Evolutionary conservation across 2,329 filamentous ascomycete species (phyloP).

Genomic region (Coniochaeta pulveracea): DNA sequence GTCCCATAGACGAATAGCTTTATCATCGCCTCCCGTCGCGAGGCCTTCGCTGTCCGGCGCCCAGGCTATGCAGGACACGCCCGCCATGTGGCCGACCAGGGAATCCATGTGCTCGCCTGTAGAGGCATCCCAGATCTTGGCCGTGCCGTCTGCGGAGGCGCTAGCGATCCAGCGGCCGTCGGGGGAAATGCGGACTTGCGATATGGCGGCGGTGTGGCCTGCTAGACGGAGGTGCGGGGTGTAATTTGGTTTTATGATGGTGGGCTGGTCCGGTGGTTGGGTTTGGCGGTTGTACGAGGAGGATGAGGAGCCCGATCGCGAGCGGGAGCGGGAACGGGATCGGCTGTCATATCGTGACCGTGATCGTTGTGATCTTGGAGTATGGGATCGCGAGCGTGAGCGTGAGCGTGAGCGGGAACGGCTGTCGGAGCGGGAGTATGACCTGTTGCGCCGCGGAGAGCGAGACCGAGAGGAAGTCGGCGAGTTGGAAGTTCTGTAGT

Average conservation of each 20-base stretch:
- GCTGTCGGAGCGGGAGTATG: conserved; percentile 6
- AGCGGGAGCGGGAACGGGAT: conserved; percentile 19
- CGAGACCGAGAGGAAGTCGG: conserved; percentile 8
- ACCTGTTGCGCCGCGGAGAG: conserved; percentile 3
- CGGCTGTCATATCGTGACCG: conserved; percentile 15
- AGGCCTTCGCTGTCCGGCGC: conserved; percentile 78
- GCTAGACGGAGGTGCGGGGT: conserved; percentile 57
- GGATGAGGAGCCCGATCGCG: conserved; percentile 7
- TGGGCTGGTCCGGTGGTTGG: conserved; percentile 30
- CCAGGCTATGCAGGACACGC: conserved; percentile 90
- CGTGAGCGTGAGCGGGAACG: conserved; percentile 22
- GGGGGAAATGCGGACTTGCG: conserved; percentile 82
- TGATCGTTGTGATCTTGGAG: conserved; percentile 9
- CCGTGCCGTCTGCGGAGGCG: conserved; percentile 76
- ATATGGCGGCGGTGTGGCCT: conserved; percentile 70
- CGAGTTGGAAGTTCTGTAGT: conserved; percentile 12
- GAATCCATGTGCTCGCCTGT: conserved; percentile 77
- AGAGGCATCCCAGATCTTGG: conserved; percentile 79
- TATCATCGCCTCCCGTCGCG: conserved; percentile 90
- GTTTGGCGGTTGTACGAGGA: conserved; percentile 14
- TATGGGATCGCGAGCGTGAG: conserved; percentile 23
- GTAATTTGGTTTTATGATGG: conserved; percentile 46
- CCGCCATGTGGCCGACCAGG: conserved; percentile 85
- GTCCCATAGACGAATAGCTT: conserved; percentile 90
- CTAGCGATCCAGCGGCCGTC: conserved; percentile 85